Conservation (phyloP, 306 rosid genomes). For the Cyclanthera cordifolia region DNA sequence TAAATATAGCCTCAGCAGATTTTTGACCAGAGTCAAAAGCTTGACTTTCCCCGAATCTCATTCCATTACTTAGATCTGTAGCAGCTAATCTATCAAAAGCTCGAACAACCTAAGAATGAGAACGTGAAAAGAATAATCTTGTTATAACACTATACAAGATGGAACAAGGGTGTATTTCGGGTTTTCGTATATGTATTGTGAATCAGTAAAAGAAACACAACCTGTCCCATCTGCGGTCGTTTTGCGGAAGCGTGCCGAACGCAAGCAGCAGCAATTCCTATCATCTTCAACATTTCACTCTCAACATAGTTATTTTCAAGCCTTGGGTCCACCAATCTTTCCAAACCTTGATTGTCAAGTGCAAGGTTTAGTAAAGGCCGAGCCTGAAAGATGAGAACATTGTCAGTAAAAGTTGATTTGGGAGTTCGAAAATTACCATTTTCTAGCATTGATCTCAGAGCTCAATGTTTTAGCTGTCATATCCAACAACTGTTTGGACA, state of each 20-base stretch:
- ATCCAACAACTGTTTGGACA: background rate
- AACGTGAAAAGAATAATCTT: background rate
- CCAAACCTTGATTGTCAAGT: constrained; percentile 45
- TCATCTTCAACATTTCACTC: constrained; percentile 60
- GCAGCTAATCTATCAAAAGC: constrained; percentile 59
- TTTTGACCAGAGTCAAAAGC: constrained; percentile 52
- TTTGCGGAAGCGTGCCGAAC: constrained; percentile 66
- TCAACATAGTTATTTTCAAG: constrained; percentile 52
- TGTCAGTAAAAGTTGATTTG: constrained; percentile 20
- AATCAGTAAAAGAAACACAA: constrained; percentile 12
- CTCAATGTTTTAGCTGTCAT: background rate
- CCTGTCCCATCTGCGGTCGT: constrained; percentile 97
- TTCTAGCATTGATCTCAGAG: background rate
- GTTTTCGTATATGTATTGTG: background rate
- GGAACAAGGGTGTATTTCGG: background rate
- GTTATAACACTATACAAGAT: background rate
- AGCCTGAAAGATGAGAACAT: constrained; percentile 43
- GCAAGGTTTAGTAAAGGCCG: constrained; percentile 66
- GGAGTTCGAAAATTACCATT: background rate
- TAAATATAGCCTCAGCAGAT: constrained; percentile 55
- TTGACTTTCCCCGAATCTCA: constrained; percentile 75
- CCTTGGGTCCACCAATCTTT: constrained; percentile 49
- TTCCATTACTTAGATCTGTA: constrained; percentile 71
- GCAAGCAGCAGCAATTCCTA: constrained; percentile 73
- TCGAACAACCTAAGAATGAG: constrained; percentile 58